Percentiles rank a stretch among this genome's conserved stretches.
phyloP scores from a whole-genome alignment of 2,329 filamentous ascomycete species.

The Pezicula carpinea region DNA sequence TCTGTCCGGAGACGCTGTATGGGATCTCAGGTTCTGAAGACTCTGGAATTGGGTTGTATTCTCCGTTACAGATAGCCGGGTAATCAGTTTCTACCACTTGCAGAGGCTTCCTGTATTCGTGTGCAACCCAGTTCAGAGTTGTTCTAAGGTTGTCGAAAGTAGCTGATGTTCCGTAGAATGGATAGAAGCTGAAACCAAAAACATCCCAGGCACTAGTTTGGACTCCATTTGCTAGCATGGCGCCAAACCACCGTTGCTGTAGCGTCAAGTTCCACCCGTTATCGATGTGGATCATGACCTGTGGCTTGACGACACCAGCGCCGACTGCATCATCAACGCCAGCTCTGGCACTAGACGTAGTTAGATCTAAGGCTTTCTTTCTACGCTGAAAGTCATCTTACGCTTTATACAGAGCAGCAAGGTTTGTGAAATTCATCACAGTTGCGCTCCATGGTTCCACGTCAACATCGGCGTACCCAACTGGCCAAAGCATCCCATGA shows the following conservation, averaged over 20 bases:
- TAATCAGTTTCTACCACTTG: slow-evolving; percentile 68
- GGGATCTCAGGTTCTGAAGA: slow-evolving; percentile 45
- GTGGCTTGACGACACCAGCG: slow-evolving; percentile 41
- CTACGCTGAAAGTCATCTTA: not conserved
- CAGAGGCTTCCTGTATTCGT: slow-evolving; percentile 58
- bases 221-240: slow-evolving; percentile 48
- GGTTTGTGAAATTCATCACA: slow-evolving; percentile 46
- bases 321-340: slow-evolving; percentile 60
- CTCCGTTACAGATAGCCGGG: slow-evolving; percentile 59
- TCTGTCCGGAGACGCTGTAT: slow-evolving; percentile 58
- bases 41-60: slow-evolving; percentile 32
- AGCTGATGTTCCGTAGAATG: slow-evolving; percentile 60
- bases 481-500: slow-evolving; percentile 61
- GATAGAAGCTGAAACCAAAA: slow-evolving; percentile 69
- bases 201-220: slow-evolving; percentile 59
- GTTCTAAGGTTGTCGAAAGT: slow-evolving; percentile 52
- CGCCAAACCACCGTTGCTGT: slow-evolving; percentile 60
- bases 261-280: slow-evolving; percentile 66
- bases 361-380: not conserved
- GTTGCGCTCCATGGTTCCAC: slow-evolving; percentile 26
- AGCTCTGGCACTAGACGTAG: slow-evolving; percentile 31
- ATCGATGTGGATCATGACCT: slow-evolving; percentile 71
- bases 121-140: slow-evolving; percentile 52
- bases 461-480: slow-evolving; percentile 46
- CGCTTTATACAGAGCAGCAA: slow-evolving; percentile 58